Percentiles rank a stretch among this genome's conserved stretches.
Evolutionary conservation across 768 basidiomycete species (phyloP).

Genomic region (Lentinus brumalis): DNA sequence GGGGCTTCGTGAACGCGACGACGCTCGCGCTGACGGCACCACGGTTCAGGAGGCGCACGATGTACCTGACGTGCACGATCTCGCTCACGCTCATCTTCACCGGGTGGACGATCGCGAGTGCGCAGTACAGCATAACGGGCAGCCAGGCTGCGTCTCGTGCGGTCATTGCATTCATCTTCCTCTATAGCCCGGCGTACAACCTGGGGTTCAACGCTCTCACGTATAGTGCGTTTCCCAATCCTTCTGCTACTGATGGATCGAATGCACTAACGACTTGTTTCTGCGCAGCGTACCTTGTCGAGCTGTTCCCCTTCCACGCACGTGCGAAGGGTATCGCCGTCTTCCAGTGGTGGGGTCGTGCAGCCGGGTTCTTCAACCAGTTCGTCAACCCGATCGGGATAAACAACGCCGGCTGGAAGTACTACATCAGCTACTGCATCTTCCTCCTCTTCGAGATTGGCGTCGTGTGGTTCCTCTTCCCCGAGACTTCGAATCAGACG

Average conservation of each 20-base stretch:
- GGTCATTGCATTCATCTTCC: conserved; percentile 59
- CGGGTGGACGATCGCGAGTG: conserved; percentile 58
- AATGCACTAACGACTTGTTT: not conserved
- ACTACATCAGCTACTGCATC: conserved; percentile 57
- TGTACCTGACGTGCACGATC: conserved; percentile 51
- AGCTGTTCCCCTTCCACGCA: conserved; percentile 65
- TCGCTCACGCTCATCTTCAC: conserved; percentile 50
- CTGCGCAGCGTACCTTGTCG: conserved; percentile 58
- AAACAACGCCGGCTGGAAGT: conserved; percentile 57
- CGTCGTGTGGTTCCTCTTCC: conserved; percentile 64
- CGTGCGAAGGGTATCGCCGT: conserved; percentile 63
- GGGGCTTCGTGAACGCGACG: conserved; percentile 58
- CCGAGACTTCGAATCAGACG: conserved; percentile 54
- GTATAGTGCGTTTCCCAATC: conserved; percentile 42
- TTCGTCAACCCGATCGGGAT: conserved; percentile 70
- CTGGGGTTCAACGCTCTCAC: conserved; percentile 58
- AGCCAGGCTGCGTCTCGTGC: conserved; percentile 49
- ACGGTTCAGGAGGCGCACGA: conserved; percentile 48
- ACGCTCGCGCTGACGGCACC: conserved; percentile 50
- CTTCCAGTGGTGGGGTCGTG: conserved; percentile 59
- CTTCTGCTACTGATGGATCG: not conserved
- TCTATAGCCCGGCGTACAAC: conserved; percentile 59
- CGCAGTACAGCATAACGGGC: conserved; percentile 43
- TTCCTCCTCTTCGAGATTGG: conserved; percentile 55
- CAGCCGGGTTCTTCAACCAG: conserved; percentile 63